A percentile compares a stretch with the other conserved stretches of the same genome.
These are phyloP conservation scores for Eucalyptus tenuipes DNA, from an alignment of 345 rosid genomes.

Conservation along the genomic window DNA sequence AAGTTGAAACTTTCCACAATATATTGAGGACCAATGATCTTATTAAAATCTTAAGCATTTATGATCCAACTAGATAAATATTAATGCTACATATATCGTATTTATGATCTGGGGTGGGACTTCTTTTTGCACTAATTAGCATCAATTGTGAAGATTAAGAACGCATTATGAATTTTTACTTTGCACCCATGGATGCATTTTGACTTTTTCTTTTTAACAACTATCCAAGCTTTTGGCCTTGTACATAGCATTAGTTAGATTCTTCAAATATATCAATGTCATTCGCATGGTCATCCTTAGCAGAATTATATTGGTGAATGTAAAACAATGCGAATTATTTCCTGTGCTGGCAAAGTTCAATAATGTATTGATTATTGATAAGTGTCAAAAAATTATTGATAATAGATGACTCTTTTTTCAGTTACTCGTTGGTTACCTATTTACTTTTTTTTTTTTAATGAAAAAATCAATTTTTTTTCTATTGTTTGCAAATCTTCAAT, in stretches of 20 bases:
- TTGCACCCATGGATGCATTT: not conserved
- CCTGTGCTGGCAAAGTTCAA: not conserved
- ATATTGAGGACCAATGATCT: not conserved
- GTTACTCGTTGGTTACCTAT: not conserved
- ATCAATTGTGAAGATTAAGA: not conserved
- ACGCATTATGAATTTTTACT: not conserved
- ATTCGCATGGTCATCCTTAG: not conserved
- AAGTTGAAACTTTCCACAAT: not conserved
- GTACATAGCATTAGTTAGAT: not conserved
- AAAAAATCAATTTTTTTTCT: not conserved
- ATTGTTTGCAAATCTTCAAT: not conserved
- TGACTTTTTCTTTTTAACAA: not conserved
- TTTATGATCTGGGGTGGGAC: not conserved
- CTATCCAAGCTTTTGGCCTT: not conserved
- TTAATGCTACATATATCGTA: not conserved
- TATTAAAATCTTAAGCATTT: not conserved
- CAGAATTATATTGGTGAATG: not conserved
- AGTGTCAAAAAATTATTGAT: not conserved
- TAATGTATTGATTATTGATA: not conserved
- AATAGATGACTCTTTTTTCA: not conserved
- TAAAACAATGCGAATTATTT: not conserved
- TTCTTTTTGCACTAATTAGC: not conserved
- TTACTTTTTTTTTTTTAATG: not conserved
- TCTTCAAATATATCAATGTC: not conserved
- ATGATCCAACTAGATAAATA: not conserved